phyloP scores from a whole-genome alignment of 2,329 filamentous ascomycete genomes.

The Colletotrichum somersetense region DNA sequence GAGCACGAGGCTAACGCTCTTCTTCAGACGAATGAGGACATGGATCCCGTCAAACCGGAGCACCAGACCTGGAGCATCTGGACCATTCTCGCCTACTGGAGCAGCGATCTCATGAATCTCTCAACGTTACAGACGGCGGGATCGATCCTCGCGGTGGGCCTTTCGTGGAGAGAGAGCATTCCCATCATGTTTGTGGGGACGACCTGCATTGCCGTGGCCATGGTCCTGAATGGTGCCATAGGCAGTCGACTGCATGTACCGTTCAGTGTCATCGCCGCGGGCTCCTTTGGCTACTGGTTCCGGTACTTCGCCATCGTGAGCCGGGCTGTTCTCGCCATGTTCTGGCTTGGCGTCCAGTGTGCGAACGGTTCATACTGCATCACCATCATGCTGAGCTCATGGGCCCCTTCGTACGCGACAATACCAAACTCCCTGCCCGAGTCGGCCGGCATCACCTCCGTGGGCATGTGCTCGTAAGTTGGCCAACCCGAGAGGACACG shows the following conservation, averaged over 20 bases:
- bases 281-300: constrained; percentile 55
- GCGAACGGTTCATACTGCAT: constrained; percentile 28
- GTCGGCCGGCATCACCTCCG: constrained; percentile 62
- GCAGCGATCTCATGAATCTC: constrained; percentile 52
- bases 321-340: constrained; percentile 60
- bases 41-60: constrained; percentile 37
- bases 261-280: constrained; percentile 53
- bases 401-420: constrained; percentile 67
- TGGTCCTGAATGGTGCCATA: constrained; percentile 54
- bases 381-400: constrained; percentile 56
- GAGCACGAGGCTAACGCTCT: not conserved
- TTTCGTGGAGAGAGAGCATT: constrained; percentile 48
- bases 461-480: constrained; percentile 41
- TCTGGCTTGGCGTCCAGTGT: constrained; percentile 73
- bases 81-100: constrained; percentile 54
- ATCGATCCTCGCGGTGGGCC: constrained; percentile 51
- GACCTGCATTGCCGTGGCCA: constrained; percentile 61
- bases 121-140: constrained; percentile 53
- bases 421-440: constrained; percentile 65
- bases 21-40: constrained; percentile 35
- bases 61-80: constrained; percentile 52
- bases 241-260: constrained; percentile 53
- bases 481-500: not conserved
- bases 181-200: constrained; percentile 49
- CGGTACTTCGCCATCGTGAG: constrained; percentile 52